Conservation (phyloP, 331 rosid species). For the Quercus lobata region DNA sequence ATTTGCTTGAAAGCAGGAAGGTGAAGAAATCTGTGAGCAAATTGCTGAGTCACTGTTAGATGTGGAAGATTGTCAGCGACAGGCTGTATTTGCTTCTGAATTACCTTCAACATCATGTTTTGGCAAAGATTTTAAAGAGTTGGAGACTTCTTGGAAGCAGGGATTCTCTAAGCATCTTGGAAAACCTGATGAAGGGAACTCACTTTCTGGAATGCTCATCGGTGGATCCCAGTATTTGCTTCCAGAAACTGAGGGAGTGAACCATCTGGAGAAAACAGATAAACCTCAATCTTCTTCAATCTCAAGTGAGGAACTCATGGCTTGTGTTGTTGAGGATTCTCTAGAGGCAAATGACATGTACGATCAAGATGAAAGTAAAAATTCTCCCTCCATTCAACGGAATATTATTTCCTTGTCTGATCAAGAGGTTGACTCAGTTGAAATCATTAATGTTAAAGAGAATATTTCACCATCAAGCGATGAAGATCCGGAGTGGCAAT, state of each 20-base stretch:
- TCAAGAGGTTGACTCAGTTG: conserved; percentile 13
- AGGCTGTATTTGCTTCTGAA: conserved; percentile 20
- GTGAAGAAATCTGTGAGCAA: conserved; percentile 34
- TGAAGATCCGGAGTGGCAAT: conserved; percentile 11
- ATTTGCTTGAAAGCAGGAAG: conserved; percentile 48
- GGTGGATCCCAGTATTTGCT: conserved; percentile 9
- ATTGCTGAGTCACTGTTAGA: conserved; percentile 12
- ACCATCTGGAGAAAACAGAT: conserved; percentile 24
- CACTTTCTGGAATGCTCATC: conserved; percentile 9
- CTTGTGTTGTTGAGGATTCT: conserved; percentile 52
- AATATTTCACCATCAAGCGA: conserved; percentile 21
- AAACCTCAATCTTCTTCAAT: conserved; percentile 20
- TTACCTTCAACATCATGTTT: conserved; percentile 29
- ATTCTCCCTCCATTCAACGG: conserved; percentile 4
- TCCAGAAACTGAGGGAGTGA: conserved; percentile 20
- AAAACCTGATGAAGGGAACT: conserved; percentile 6
- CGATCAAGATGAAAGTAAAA: conserved; percentile 12
- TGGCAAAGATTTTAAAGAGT: conserved; percentile 18
- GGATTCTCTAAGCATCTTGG: conserved; percentile 20
- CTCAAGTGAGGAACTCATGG: conserved; percentile 29
- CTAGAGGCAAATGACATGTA: conserved; percentile 32
- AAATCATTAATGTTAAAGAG: conserved; percentile 20
- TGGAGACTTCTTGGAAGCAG: conserved; percentile 21
- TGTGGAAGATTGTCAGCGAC: conserved; percentile 23
- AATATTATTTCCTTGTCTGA: background rate